Percentiles rank a stretch among this genome's conserved stretches.
Conservation (phyloP, 148 eudicot genomes). For the Persicaria tinctoria region DNA sequence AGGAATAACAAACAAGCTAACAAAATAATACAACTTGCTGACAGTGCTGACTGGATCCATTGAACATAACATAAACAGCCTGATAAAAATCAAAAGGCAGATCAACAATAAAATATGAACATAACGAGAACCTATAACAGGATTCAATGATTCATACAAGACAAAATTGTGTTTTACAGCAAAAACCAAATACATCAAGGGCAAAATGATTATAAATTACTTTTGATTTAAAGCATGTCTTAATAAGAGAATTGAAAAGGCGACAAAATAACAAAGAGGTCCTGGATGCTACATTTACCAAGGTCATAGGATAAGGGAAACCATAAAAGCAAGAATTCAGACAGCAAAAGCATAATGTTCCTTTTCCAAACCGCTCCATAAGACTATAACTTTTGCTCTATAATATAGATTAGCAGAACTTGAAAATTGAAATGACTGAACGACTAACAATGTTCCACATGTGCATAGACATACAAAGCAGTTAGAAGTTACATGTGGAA, state of each 20-base stretch:
- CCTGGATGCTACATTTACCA: background rate
- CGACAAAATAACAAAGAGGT: background rate
- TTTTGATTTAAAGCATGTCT: background rate
- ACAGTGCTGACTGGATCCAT: background rate
- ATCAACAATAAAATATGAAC: background rate
- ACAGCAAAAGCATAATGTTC: background rate
- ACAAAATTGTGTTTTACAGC: background rate
- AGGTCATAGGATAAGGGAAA: background rate
- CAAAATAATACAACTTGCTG: background rate
- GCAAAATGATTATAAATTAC: background rate
- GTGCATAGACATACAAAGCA: background rate
- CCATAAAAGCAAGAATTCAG: background rate
- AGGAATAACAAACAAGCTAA: slow-evolving; percentile 8
- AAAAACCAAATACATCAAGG: background rate
- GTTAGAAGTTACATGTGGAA: background rate
- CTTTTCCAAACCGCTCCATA: background rate
- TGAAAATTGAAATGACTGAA: background rate
- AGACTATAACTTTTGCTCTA: background rate
- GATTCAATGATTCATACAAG: background rate
- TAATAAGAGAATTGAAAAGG: background rate
- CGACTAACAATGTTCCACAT: background rate
- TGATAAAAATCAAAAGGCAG: background rate
- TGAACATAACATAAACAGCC: background rate
- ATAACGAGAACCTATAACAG: background rate
- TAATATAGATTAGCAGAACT: background rate